Conservation (phyloP, 1,139 yeast species). For the Zygosaccharomyces sapae region DNA sequence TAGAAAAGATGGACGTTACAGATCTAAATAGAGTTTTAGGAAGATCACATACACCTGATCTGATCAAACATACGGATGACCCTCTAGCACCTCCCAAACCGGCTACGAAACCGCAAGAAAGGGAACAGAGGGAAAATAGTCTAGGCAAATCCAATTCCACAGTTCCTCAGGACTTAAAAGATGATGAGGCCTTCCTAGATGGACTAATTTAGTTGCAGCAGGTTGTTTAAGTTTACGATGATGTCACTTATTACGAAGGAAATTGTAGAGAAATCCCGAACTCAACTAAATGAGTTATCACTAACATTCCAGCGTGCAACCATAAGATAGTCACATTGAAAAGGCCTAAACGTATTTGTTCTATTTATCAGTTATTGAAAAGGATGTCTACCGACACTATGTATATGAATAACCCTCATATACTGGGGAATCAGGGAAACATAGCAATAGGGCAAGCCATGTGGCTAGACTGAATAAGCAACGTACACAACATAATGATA, state of each 20-base stretch:
- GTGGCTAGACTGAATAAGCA: constrained; percentile 16
- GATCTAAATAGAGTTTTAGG: constrained; percentile 21
- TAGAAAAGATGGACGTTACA: constrained; percentile 22
- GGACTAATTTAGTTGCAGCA: constrained; percentile 16
- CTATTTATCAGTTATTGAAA: not conserved
- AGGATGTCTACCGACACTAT: constrained; percentile 35
- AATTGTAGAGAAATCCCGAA: not conserved
- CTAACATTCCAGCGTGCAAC: no score
- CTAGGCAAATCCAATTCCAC: constrained; percentile 6
- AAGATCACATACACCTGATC: not conserved
- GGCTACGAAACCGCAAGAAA: not conserved
- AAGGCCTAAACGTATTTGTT: not conserved
- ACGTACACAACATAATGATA: constrained; percentile 11
- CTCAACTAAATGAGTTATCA: not conserved
- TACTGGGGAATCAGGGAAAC: constrained; percentile 29
- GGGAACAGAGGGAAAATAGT: not conserved
- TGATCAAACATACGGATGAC: not conserved
- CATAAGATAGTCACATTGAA: no score
- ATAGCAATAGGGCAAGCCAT: constrained; percentile 21
- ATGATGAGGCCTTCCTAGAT: constrained; percentile 32
- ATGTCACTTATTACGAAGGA: not conserved
- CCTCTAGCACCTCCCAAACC: not conserved
- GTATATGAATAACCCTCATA: constrained; percentile 34
- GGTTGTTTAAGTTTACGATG: not conserved
- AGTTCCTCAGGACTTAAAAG: constrained; percentile 23